Percentiles rank a stretch among this genome's conserved stretches.
phyloP scores from a whole-genome alignment of 805 yeast species.

The Candida maris region DNA sequence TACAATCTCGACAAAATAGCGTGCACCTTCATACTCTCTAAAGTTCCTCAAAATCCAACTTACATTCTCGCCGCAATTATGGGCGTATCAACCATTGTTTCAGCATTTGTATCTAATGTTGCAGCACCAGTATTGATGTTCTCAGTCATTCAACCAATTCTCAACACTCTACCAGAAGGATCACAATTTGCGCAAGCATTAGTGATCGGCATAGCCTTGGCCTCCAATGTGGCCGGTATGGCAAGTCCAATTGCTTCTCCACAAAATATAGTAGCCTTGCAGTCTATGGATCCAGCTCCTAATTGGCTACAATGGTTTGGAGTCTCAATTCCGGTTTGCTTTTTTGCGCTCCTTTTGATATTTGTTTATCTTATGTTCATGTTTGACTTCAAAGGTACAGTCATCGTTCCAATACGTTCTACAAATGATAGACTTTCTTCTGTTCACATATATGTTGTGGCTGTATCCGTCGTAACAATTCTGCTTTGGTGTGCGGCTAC shows the following conservation, averaged over 20 bases:
- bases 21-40: conserved; percentile 75
- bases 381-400: conserved; percentile 44
- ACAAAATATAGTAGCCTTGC: conserved; percentile 88
- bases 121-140: conserved; percentile 95
- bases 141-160: conserved; percentile 85
- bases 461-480: conserved; percentile 69
- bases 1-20: conserved; percentile 83
- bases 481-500: conserved; percentile 87
- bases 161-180: conserved; percentile 77
- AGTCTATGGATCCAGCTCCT: conserved; percentile 78
- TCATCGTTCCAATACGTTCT: conserved; percentile 58
- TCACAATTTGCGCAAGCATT: conserved; percentile 79
- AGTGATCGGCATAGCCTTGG: conserved; percentile 86
- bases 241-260: conserved; percentile 97
- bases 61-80: conserved; percentile 73
- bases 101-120: conserved; percentile 96
- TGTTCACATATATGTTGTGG: conserved; percentile 71
- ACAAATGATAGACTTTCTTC: conserved; percentile 63
- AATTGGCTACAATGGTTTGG: conserved; percentile 94
- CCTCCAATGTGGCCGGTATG: conserved; percentile 95
- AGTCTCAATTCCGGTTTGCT: conserved; percentile 76
- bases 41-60: conserved; percentile 84
- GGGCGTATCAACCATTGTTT: conserved; percentile 79
- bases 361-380: conserved; percentile 72
- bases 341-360: conserved; percentile 56